Evolutionary conservation across 768 basidiomycete species (phyloP).

Genomic region (Suillus cothurnatus): DNA sequence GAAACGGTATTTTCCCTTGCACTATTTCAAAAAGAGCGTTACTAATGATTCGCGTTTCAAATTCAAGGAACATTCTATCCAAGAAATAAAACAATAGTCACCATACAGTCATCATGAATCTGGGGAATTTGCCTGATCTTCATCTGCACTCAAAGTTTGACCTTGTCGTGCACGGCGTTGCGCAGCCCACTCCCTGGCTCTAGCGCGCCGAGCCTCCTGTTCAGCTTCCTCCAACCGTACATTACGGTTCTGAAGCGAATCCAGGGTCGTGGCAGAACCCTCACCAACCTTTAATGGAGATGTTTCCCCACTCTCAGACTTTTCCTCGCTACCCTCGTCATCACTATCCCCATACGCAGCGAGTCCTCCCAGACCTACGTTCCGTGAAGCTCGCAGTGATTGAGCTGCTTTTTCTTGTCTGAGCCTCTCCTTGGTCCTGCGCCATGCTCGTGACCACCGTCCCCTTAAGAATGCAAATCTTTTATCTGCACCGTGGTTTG

Average conservation of each 20-base stretch:
- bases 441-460: conserved; percentile 71
- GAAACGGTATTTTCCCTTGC: not conserved
- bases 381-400: conserved; percentile 9
- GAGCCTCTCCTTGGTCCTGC: conserved; percentile 49
- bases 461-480: conserved; percentile 85
- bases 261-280: not conserved
- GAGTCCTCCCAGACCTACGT: conserved; percentile 49
- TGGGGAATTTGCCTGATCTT: not conserved
- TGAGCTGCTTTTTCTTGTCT: conserved; percentile 29
- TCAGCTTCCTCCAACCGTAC: conserved; percentile 26
- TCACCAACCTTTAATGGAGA: not conserved
- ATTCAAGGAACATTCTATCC: not conserved
- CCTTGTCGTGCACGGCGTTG: conserved; percentile 40
- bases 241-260: not conserved
- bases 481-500: conserved; percentile 78
- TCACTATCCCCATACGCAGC: conserved; percentile 64
- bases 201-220: conserved; percentile 53
- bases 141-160: not conserved
- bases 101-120: not conserved
- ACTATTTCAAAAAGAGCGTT: not conserved
- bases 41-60: not conserved
- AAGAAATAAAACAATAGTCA: not conserved
- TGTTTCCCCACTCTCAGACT: not conserved
- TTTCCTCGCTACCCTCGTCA: conserved; percentile 41
- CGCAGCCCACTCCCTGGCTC: conserved; percentile 61